Base-by-base conservation (phyloP, 352 stramenopile species). In the Phytophthora idaei region DNA sequence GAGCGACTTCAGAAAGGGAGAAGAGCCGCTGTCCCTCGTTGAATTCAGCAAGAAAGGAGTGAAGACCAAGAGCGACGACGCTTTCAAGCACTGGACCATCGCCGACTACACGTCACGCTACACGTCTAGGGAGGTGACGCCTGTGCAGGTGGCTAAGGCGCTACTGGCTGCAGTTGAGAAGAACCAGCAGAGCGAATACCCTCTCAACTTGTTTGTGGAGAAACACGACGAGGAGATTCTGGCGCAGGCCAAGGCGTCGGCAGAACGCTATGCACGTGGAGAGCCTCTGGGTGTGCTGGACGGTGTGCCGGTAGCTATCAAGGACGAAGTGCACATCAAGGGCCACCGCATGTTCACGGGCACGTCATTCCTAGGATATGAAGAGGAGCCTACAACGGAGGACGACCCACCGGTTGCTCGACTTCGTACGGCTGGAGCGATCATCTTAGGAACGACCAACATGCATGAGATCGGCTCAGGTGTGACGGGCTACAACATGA, bases 391-490 rank as follows among this genome's bases (percentile, higher is more conserved):
- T 8, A 70, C 78, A 3, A 62, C 36, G 0, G 37, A 76, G 28
- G 89, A 97, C 61, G 76, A 87, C 25, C 45, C 76, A 1, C 69
- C 88, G 0, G 71, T 96, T 10, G 71, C 79, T 4, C 67, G 86
- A 15, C 79, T 97, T 45, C 80, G 87, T 31, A 73, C 71, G 0
- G 74, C 77, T 32, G 93, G 91, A 62, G 92, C 90, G 10, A 83
- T 98, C 9, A 91, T 98, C 51, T 61, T 97, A 8, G 91, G 91
- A 37, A 91, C 83, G 27, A 96, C 90, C 48, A 95, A 96, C 69
- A 95, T 97, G 87, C 83, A 96, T 69, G 91, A 98, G 64, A 73
- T 95, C 53, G 92, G 92, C 7, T 76, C 67, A 0, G 77, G 85
- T 41, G 71, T 90, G 59, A 92, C 82, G 44, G 87, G 85, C n/a